Percentiles rank a stretch among this genome's conserved stretches.
Conservation (phyloP, 108 stramenopile genomes). For the Discostella stelligeroides region DNA sequence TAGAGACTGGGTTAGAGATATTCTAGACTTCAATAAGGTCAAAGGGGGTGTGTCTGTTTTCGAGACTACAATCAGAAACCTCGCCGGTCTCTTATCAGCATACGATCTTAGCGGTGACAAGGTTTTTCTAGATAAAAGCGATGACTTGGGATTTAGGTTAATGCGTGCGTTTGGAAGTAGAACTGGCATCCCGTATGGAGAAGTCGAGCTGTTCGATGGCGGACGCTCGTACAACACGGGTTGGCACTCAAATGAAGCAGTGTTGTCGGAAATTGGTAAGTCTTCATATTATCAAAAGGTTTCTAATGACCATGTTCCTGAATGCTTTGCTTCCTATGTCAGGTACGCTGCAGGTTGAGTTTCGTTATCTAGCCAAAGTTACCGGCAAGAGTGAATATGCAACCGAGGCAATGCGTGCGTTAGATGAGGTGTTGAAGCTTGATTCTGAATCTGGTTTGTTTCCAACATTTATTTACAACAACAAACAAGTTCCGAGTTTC, state of each 20-base stretch:
- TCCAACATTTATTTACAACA: slow-evolving; percentile 45
- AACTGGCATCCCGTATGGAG: slow-evolving; percentile 38
- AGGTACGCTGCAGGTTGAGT: slow-evolving; percentile 42
- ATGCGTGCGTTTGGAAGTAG: slow-evolving; percentile 32
- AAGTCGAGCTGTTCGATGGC: slow-evolving; percentile 24
- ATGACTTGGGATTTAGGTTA: slow-evolving; percentile 36
- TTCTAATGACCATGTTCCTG: background rate
- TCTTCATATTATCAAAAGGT: background rate
- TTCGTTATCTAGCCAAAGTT: slow-evolving; percentile 35
- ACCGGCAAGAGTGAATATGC: slow-evolving; percentile 50
- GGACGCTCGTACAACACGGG: slow-evolving; percentile 30
- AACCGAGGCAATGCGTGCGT: slow-evolving; percentile 35
- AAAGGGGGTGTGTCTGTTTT: slow-evolving; percentile 64
- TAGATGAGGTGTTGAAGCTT: slow-evolving; percentile 42
- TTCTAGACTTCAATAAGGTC: slow-evolving; percentile 41
- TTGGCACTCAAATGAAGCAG: slow-evolving; percentile 39
- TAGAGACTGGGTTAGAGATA: slow-evolving; percentile 53
- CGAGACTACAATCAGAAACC: slow-evolving; percentile 70
- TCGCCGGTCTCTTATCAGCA: slow-evolving; percentile 73
- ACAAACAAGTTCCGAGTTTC: slow-evolving; percentile 24
- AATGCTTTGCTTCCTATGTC: background rate
- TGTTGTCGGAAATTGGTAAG: slow-evolving; percentile 30
- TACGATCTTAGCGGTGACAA: slow-evolving; percentile 65
- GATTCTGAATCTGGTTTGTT: slow-evolving; percentile 40
- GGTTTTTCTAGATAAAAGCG: slow-evolving; percentile 26